Conservation (phyloP, 2,329 filamentous ascomycete species). For the Stagonosporopsis tanaceti region DNA sequence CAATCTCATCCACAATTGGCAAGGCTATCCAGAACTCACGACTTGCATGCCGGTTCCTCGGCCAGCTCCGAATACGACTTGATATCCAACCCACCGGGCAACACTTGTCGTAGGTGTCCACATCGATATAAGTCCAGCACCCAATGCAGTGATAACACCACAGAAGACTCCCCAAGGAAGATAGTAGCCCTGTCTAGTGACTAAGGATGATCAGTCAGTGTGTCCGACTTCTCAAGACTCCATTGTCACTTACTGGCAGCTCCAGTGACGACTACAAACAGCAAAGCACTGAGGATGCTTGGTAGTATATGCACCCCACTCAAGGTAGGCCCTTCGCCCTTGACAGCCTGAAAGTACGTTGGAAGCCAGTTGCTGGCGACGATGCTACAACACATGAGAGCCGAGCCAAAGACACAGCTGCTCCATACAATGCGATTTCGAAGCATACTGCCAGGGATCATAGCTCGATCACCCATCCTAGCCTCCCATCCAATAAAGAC, state of each 20-base stretch:
- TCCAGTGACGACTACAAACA: constrained; percentile 31
- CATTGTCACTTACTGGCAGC: constrained; percentile 22
- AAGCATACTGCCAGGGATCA: constrained; percentile 50
- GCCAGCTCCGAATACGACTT: constrained; percentile 37
- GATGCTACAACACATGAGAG: constrained; percentile 22
- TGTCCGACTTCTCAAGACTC: neutral
- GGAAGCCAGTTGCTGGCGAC: constrained; percentile 30
- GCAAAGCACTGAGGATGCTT: constrained; percentile 39
- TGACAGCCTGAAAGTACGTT: constrained; percentile 55
- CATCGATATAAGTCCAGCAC: constrained; percentile 53
- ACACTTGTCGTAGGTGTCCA: constrained; percentile 43
- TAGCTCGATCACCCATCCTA: constrained; percentile 47
- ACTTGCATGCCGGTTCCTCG: constrained; percentile 38
- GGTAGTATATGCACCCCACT: constrained; percentile 53
- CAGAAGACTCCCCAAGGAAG: constrained; percentile 42
- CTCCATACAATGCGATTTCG: constrained; percentile 43
- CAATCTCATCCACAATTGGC: neutral
- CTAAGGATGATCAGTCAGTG: constrained; percentile 18
- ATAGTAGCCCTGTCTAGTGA: constrained; percentile 36
- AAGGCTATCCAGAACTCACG: constrained; percentile 12
- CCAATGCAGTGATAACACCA: constrained; percentile 46
- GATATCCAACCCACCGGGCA: constrained; percentile 40
- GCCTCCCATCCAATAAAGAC: constrained; percentile 49
- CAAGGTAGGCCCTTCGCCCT: constrained; percentile 45
- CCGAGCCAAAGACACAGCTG: constrained; percentile 21